These are phyloP conservation scores for Kurtzmaniella fragi DNA, from an alignment of 805 yeast species.

Conservation along the genomic window DNA sequence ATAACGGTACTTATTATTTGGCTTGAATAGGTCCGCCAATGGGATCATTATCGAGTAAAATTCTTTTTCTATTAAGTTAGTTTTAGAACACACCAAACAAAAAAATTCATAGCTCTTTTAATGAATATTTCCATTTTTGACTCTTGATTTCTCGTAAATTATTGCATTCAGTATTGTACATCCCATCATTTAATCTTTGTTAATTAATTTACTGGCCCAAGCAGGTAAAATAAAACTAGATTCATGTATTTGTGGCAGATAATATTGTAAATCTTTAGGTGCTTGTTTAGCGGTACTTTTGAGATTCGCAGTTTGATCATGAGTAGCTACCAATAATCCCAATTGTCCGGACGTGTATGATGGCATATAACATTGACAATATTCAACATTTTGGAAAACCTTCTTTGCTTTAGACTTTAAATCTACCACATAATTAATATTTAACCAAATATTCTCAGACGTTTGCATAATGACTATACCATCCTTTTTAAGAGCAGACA, in stretches of 20 bases:
- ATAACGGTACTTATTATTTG: too few relatives aligned
- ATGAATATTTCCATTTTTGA: too few relatives aligned
- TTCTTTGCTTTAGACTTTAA: slow-evolving; percentile 44
- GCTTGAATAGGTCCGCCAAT: too few relatives aligned
- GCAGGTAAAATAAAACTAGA: slow-evolving; percentile 76
- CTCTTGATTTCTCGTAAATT: too few relatives aligned
- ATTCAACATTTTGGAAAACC: slow-evolving; percentile 59
- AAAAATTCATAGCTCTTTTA: too few relatives aligned
- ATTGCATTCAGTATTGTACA: too few relatives aligned
- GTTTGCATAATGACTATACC: slow-evolving; percentile 80
- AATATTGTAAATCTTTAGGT: slow-evolving; percentile 58
- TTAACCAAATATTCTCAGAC: slow-evolving; percentile 71
- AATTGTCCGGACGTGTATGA: slow-evolving; percentile 86
- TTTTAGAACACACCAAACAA: too few relatives aligned
- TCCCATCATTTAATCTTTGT: not conserved
- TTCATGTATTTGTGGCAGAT: slow-evolving; percentile 59
- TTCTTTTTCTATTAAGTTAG: too few relatives aligned
- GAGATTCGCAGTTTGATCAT: slow-evolving; percentile 43
- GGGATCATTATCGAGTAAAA: too few relatives aligned
- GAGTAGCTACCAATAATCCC: slow-evolving; percentile 70
- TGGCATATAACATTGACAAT: slow-evolving; percentile 80
- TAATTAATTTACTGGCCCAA: slow-evolving; percentile 56
- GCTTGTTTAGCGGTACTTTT: slow-evolving; percentile 31
- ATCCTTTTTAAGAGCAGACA: slow-evolving; percentile 54
- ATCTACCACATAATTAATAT: slow-evolving; percentile 46